Evolutionary conservation across 1,139 yeast species (phyloP), one percentile per base, ranked within the genome.

Genomic region (Saccharomyces hybrid): DNA sequence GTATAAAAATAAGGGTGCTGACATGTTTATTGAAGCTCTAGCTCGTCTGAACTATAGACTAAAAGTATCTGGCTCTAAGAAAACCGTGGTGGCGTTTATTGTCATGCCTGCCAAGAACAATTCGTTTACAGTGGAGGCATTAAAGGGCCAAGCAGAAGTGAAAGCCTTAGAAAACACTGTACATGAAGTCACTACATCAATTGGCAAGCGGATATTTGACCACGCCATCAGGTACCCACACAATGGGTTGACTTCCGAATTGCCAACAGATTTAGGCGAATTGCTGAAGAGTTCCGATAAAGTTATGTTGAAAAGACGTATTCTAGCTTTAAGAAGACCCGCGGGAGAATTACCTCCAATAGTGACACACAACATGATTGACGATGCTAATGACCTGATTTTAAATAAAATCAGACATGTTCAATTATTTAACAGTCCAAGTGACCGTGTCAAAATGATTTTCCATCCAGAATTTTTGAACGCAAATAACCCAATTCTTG

Each of bases 401-500:
- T 78, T 91, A 69, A 88, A 84, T 71, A 97, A 91, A 70, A 86
- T 91, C 62, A 83, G 98, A 70, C 80, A 93, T 57, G 97, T 93
- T 48, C 87, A 89, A 66, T 76, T 91, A 66, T 91, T 91, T 77
- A 91, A 91, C 73, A 82, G 81, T 65, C 88, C 95, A 12, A 84
- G 84, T 57, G 98, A 91, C 73, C 78, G 97, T 52, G 98, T 91
- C 59, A 91, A 91, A 74, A 86, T 91, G 63, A 86, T 91, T 60
- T 91, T 91, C 84, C 98, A 91, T 71, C 98, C 98, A 0, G 98
- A 91, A 72, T 91, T 91, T 71, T 79, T 91, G 67, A 91, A 88
- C 73, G 88, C 96, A 50, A 90, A 89, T 71, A 91, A 91, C 72
- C 98, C 98, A 49, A 87, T 91, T 60, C 78, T 91, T 67, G 86